Percentiles rank a stretch among this genome's conserved stretches.
Conservation (phyloP, 768 basidiomycete species). For the Terana coerulea region DNA sequence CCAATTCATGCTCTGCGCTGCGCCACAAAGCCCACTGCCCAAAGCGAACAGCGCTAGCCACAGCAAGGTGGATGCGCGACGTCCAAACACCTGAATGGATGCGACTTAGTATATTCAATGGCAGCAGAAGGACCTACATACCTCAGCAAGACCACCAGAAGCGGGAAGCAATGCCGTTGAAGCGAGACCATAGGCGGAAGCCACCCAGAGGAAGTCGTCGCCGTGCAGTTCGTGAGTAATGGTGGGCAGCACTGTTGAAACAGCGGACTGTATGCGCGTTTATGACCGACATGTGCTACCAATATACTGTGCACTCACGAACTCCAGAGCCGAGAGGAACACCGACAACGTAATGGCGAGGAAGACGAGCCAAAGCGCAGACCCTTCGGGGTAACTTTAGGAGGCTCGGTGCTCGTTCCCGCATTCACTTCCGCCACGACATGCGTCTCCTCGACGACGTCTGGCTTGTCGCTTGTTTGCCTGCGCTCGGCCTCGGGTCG, state of each 20-base stretch:
- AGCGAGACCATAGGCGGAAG: slow-evolving; percentile 31
- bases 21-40: slow-evolving; percentile 35
- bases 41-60: slow-evolving; percentile 30
- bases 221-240: slow-evolving; percentile 15
- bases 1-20: slow-evolving; percentile 35
- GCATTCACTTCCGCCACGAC: too few species aligned
- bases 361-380: too few species aligned
- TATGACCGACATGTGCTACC: too few species aligned
- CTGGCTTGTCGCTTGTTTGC: too few species aligned
- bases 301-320: too few species aligned
- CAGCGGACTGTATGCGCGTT: too few species aligned
- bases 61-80: slow-evolving; percentile 26
- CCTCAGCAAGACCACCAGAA: slow-evolving; percentile 26
- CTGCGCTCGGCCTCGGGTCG: too few species aligned
- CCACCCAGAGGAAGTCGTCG: slow-evolving; percentile 21
- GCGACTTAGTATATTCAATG: background rate
- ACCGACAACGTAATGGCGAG: too few species aligned
- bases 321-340: too few species aligned
- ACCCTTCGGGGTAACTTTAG: too few species aligned
- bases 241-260: slow-evolving; percentile 19
- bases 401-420: too few species aligned
- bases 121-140: background rate
- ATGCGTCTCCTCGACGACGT: too few species aligned
- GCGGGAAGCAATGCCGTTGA: slow-evolving; percentile 31
- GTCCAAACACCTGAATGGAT: slow-evolving; percentile 32